A percentile compares a stretch with the other conserved stretches of the same genome.
Conservation (phyloP, 1,284 basidiomycete species). For the Malassezia nana region DNA sequence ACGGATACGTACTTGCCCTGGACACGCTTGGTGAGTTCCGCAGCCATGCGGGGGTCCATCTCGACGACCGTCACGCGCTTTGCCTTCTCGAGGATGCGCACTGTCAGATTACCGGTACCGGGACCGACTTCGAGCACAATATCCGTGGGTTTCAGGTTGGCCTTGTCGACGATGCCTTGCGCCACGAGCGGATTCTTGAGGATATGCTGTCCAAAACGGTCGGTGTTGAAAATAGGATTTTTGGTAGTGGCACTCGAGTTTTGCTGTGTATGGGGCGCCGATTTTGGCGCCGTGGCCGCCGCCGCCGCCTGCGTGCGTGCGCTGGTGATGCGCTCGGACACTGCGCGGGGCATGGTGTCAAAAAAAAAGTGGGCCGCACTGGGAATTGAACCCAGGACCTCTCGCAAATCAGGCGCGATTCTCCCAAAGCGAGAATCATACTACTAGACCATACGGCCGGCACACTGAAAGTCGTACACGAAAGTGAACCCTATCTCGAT, state of each 20-base stretch:
- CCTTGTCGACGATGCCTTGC: constrained; percentile 61
- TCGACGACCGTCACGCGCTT: constrained; percentile 88
- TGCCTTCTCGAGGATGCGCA: constrained; percentile 83
- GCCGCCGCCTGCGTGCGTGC: constrained; percentile 60
- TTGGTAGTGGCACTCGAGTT: constrained; percentile 39
- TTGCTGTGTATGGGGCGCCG: constrained; percentile 35
- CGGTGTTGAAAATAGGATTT: constrained; percentile 59
- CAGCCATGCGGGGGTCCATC: constrained; percentile 98
- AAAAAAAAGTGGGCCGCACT: constrained; percentile 21
- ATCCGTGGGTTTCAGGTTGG: constrained; percentile 84
- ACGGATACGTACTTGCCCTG: constrained; percentile 82
- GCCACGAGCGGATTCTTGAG: constrained; percentile 85
- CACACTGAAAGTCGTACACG: not conserved
- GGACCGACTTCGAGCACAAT: constrained; percentile 95
- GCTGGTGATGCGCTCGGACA: constrained; percentile 66
- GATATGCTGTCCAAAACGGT: constrained; percentile 91
- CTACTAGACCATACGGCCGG: constrained; percentile 23
- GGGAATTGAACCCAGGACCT: constrained; percentile 25
- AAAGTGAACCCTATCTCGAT: too few relatives aligned
- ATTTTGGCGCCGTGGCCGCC: constrained; percentile 51
- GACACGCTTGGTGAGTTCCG: constrained; percentile 90
- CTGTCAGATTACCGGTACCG: constrained; percentile 93
- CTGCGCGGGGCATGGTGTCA: constrained; percentile 73
- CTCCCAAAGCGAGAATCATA: constrained; percentile 23
- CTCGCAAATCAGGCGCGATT: constrained; percentile 18